Base-by-base conservation (phyloP, 1,284 basidiomycete species). In the Microbotryum scabiosae region DNA sequence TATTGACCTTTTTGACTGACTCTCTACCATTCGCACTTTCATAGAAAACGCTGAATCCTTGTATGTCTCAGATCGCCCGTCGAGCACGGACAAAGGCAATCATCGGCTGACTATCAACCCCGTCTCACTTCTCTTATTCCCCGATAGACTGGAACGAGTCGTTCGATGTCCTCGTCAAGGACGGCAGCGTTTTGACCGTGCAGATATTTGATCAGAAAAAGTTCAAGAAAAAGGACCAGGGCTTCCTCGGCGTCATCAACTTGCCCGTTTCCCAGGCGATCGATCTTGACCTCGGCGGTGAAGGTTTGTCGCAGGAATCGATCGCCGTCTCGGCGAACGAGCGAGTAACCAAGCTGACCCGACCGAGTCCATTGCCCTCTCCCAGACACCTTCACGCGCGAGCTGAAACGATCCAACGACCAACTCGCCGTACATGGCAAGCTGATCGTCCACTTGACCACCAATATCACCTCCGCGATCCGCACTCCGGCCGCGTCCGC, bases 181-280 rank as follows among this genome's bases (percentile, higher is more conserved):
- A 94, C 72, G 87, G 87, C 4, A 93, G 90, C 28, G 85, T 93
- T 52, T 82, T 97, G 49, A 88, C 89, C 5, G 89, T 97, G 4
- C 92, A 97, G 76, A 91, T 96, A 72, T 96, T 96, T 71, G 92
- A 97, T 76, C 92, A 96, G 78, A 86, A 90, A 76, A 96, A 94
- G 78, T 96, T 96, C 79, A 96, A 94, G 79, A 82, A 88, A 76
- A 85, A 85, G 76, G 90, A 96, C 75, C 91, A 96, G 74, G 91
- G 91, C 5, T 96, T 96, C 76, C 79, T 97, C 52, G 91, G 91
- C 57, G 90, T 93, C 30, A 90, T 96, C 73, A 94, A 94, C 74
- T 82, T 97, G 70, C 83, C 85, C 67, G 88, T 96, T 63, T 84
- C 86, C 67, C 88, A 92, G 75, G 86, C 88, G n/a, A 79, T 96